Conservation (phyloP, 331 rosid species). For the Phaseolus coccineus region DNA sequence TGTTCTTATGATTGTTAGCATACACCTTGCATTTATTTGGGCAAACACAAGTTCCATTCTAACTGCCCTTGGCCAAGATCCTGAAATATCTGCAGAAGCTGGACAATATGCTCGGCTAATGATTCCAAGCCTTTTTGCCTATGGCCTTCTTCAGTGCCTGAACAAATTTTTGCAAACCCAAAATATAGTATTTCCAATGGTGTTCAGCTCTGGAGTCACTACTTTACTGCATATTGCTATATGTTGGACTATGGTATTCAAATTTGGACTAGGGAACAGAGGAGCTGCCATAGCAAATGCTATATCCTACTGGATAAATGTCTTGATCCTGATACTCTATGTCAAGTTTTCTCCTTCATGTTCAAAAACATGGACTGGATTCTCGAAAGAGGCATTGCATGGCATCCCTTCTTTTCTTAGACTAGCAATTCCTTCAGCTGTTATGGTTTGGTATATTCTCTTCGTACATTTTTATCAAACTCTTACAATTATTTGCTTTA, state of each 20-base stretch:
- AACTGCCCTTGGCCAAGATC: slow-evolving; percentile 60
- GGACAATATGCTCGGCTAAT: slow-evolving; percentile 58
- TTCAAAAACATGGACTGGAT: slow-evolving; percentile 66
- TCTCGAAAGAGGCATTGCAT: slow-evolving; percentile 63
- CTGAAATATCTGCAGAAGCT: slow-evolving; percentile 62
- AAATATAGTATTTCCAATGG: slow-evolving; percentile 74
- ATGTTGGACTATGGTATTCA: slow-evolving; percentile 68
- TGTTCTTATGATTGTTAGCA: slow-evolving; percentile 54
- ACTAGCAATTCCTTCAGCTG: slow-evolving; percentile 82
- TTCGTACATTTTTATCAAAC: slow-evolving; percentile 11
- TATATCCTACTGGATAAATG: slow-evolving; percentile 75
- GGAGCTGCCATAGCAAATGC: slow-evolving; percentile 75
- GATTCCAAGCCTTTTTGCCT: slow-evolving; percentile 66
- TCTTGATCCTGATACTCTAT: slow-evolving; percentile 55
- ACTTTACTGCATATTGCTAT: slow-evolving; percentile 58
- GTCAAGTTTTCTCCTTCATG: slow-evolving; percentile 73
- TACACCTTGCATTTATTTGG: slow-evolving; percentile 65
- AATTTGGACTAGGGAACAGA: slow-evolving; percentile 61
- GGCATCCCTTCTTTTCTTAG: slow-evolving; percentile 52
- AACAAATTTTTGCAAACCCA: slow-evolving; percentile 72
- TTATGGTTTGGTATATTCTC: slow-evolving; percentile 72
- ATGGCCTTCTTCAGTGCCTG: slow-evolving; percentile 69
- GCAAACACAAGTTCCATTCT: slow-evolving; percentile 62
- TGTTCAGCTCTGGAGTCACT: slow-evolving; percentile 58
- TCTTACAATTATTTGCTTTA: background rate